Evolutionary conservation across 169 alveolate species (phyloP), one percentile per base, ranked within the genome.

Genomic region (Cryptosporidium muris): DNA sequence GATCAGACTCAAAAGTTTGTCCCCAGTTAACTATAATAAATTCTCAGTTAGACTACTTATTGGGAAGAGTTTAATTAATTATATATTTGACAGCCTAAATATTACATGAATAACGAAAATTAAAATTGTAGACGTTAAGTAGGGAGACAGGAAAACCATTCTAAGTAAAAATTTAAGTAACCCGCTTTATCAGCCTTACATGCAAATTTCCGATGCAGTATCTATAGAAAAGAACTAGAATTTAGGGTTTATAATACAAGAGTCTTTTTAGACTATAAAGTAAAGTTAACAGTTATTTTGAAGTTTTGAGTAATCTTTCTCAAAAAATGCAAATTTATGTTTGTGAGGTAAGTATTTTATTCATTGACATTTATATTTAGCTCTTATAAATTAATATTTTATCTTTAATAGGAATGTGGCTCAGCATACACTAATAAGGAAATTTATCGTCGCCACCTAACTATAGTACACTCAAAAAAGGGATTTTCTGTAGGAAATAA

Each of bases 341-440:
- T 74, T 74, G 85, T 12, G 85, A 74, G 85, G 85, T 74, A 45
- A 74, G 85, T 74, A 25, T 54, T 6, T 11, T 5, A 9, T 43
- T 2, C 8, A 6, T 1, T 43, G 49, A 16, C 9, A 43, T 43
- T 11, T 6, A n/a, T 3, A 14, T 43, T 48, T 3, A 1, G n/a
- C 47, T 3, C 36, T 45, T 7, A 52, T 34, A 0, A 37, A 6
- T n/a, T 34, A 2, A 25, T 54, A 14, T n/a, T 37, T 25, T 64
- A 16, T 45, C 16, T 11, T 14, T 16, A 34, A 58, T 74, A 74
- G 85, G 85, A 74, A 74, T 74, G 85, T 74, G 85, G 85, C 54
- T 74, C 85, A 40, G 85, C 85, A 1, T 74, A 74, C 64, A 74
- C 85, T 34, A 47, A 60, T 14, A 74, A 64, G 51, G 74, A 74